Conservation (phyloP, 441 rosid genomes). For the Bocquillonia castaneifolia region DNA sequence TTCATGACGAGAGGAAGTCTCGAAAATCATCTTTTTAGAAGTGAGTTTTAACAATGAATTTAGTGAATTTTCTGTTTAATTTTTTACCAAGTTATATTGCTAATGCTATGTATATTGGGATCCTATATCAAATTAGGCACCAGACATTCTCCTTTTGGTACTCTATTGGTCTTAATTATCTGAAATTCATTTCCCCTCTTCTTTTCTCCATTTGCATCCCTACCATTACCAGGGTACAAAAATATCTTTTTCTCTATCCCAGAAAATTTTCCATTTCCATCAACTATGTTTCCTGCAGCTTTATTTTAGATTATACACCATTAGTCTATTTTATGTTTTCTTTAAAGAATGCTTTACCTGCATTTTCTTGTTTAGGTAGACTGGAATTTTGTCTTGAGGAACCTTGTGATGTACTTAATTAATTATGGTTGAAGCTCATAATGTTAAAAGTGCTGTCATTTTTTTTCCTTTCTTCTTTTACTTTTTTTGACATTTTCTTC, state of each 20-base stretch:
- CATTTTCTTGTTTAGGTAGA: background rate
- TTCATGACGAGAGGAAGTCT: conserved; percentile 90
- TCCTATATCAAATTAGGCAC: background rate
- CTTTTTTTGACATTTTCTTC: background rate
- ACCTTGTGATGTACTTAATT: background rate
- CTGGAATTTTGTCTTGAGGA: background rate
- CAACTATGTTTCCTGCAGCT: background rate
- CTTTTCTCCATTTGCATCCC: background rate
- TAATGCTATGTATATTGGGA: background rate
- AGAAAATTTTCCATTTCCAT: background rate
- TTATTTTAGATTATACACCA: background rate
- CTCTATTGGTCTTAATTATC: background rate
- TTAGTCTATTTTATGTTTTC: background rate
- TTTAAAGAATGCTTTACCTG: conserved; percentile 1
- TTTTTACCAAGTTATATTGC: background rate
- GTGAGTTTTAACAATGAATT: conserved; percentile 33
- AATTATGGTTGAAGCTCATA: conserved; percentile 6
- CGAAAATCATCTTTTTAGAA: conserved; percentile 91
- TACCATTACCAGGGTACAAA: background rate
- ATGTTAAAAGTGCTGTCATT: background rate
- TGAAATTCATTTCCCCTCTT: background rate
- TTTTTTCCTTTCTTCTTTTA: background rate
- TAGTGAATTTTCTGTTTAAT: conserved; percentile 24
- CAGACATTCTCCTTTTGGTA: background rate
- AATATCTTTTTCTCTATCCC: background rate